Evolutionary conservation across 2,329 filamentous ascomycete species (phyloP).

Genomic region (Clarireedia sp.): DNA sequence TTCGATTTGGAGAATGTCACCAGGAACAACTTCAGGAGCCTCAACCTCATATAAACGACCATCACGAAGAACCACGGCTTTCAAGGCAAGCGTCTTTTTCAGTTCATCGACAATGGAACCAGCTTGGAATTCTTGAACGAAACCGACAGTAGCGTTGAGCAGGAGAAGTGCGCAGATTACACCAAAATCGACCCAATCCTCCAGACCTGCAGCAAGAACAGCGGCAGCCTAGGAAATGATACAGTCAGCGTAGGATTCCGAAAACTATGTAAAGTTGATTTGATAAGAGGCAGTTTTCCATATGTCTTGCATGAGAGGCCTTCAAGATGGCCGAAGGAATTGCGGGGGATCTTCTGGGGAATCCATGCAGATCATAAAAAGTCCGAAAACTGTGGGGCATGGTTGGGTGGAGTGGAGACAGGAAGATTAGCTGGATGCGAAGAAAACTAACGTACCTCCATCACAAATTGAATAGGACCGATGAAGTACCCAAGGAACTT

Average conservation of each 20-base stretch:
- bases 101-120: slow-evolving; percentile 85
- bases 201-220: slow-evolving; percentile 71
- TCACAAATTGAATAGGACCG: slow-evolving; percentile 87
- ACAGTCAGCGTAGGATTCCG: slow-evolving; percentile 1
- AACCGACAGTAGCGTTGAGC: slow-evolving; percentile 79
- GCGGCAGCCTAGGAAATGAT: slow-evolving; percentile 46
- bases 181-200: slow-evolving; percentile 90
- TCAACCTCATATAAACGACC: slow-evolving; percentile 70
- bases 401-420: background rate
- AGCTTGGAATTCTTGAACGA: slow-evolving; percentile 83
- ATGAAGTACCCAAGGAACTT: slow-evolving; percentile 80
- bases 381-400: background rate
- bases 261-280: background rate
- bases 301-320: background rate
- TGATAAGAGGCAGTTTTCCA: background rate
- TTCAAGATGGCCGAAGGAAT: background rate
- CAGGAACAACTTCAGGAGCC: slow-evolving; percentile 76
- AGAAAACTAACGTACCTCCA: slow-evolving; percentile 57
- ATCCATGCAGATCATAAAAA: slow-evolving; percentile 1
- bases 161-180: slow-evolving; percentile 78
- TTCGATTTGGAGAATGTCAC: slow-evolving; percentile 83
- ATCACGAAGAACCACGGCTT: slow-evolving; percentile 80
- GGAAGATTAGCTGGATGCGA: slow-evolving; percentile 12
- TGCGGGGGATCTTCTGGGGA: background rate
- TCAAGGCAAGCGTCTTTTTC: slow-evolving; percentile 83